Evolutionary conservation across 2,329 filamentous ascomycete species (phyloP).

Genomic region (Fusarium praegraminearum): DNA sequence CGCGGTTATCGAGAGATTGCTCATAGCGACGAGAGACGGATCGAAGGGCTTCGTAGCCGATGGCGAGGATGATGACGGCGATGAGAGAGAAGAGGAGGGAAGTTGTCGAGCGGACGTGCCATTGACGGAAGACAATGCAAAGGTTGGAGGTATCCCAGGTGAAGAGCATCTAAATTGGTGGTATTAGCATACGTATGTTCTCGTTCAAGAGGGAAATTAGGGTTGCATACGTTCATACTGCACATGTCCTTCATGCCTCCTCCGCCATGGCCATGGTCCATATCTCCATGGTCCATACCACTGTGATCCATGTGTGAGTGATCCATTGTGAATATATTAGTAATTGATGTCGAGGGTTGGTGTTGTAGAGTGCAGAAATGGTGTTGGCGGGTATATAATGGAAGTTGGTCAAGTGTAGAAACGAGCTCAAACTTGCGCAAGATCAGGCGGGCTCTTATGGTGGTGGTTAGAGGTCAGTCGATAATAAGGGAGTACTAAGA

Average conservation of each 20-base stretch:
- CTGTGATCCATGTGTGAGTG: constrained; percentile 60
- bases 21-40: constrained; percentile 84
- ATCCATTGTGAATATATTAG: constrained; percentile 53
- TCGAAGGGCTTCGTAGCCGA: constrained; percentile 93
- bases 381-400: constrained; percentile 12
- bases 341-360: background rate
- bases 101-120: constrained; percentile 81
- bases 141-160: constrained; percentile 95
- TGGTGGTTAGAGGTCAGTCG: constrained; percentile 22
- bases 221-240: constrained; percentile 84
- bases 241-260: constrained; percentile 76
- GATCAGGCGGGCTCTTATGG: constrained; percentile 11
- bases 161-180: constrained; percentile 87
- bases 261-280: constrained; percentile 62
- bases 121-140: constrained; percentile 94
- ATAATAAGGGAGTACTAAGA: constrained; percentile 15
- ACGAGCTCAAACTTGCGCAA: constrained; percentile 59
- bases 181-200: constrained; percentile 28
- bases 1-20: constrained; percentile 60
- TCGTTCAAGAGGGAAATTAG: background rate
- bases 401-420: constrained; percentile 36
- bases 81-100: constrained; percentile 86
- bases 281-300: constrained; percentile 58
- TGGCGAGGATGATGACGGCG: constrained; percentile 83
- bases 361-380: background rate